phyloP scores from a whole-genome alignment of 306 rosid species.

The Dryas drummondii region DNA sequence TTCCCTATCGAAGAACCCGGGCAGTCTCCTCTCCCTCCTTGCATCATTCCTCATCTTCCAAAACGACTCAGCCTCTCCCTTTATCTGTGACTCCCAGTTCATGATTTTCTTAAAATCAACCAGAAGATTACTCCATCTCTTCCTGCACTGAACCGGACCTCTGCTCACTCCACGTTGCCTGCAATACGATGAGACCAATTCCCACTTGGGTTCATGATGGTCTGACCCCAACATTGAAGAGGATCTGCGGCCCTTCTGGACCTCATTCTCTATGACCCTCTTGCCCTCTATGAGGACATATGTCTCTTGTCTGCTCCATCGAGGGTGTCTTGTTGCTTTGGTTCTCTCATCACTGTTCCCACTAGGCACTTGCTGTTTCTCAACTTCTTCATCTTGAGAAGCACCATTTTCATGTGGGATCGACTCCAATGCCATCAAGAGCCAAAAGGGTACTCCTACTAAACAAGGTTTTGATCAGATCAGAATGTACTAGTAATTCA shows the following conservation, averaged over 20 bases:
- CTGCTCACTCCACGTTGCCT: neutral
- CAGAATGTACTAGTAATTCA: neutral
- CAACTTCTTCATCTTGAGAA: neutral
- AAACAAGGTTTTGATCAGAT: conserved; percentile 3
- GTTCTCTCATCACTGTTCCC: neutral
- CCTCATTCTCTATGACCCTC: conserved; percentile 3
- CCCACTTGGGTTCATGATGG: conserved; percentile 19
- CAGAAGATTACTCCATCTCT: conserved; percentile 23
- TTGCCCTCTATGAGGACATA: conserved; percentile 19
- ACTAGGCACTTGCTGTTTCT: neutral
- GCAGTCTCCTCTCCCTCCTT: conserved; percentile 17
- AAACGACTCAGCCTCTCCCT: conserved; percentile 7
- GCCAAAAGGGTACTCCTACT: neutral
- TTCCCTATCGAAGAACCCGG: conserved; percentile 24
- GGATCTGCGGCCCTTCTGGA: neutral
- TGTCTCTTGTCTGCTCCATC: conserved; percentile 16
- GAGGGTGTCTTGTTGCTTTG: neutral
- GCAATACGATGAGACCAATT: conserved; percentile 15
- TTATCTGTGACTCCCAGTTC: conserved; percentile 8
- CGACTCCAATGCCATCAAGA: conserved; percentile 1
- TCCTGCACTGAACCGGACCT: conserved; percentile 15
- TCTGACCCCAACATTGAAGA: conserved; percentile 6
- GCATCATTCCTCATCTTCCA: conserved; percentile 25
- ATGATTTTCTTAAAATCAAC: conserved; percentile 23
- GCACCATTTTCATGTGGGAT: neutral